Percentiles rank a stretch among this genome's conserved stretches.
Evolutionary conservation across 306 rosid species (phyloP).

Genomic region (Dalbergia cochinchinensis): DNA sequence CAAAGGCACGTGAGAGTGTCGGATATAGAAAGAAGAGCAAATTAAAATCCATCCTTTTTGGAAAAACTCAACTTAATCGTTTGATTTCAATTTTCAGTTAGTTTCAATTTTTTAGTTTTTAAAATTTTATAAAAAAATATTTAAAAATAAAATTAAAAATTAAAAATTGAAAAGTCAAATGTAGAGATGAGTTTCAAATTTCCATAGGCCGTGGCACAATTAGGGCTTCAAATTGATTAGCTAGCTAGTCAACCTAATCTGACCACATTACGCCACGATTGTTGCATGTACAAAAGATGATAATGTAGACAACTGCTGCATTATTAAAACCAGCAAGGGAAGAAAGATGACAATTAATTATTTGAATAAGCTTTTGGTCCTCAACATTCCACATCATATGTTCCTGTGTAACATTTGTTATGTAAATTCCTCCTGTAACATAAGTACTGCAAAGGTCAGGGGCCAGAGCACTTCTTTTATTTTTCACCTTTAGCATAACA

Average conservation of each 20-base stretch:
- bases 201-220: not conserved
- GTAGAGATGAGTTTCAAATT: conserved; percentile 15
- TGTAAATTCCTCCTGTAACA: conserved; percentile 10
- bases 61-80: conserved; percentile 14
- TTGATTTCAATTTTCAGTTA: no score
- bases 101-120: no score
- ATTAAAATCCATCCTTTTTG: not conserved
- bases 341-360: conserved; percentile 18
- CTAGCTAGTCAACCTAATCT: conserved; percentile 11
- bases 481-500: conserved; percentile 29
- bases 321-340: not conserved
- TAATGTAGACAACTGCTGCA: not conserved
- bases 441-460: not conserved
- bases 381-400: not conserved
- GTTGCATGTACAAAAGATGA: not conserved
- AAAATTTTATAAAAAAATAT: no score
- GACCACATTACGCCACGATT: not conserved
- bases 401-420: not conserved
- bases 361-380: conserved; percentile 12
- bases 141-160: no score
- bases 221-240: conserved; percentile 15
- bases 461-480: not conserved
- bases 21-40: not conserved
- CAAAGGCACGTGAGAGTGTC: not conserved
- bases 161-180: no score